These are phyloP conservation scores for Tarenaya hassleriana DNA, from an alignment of 345 rosid species.

Conservation along the genomic window DNA sequence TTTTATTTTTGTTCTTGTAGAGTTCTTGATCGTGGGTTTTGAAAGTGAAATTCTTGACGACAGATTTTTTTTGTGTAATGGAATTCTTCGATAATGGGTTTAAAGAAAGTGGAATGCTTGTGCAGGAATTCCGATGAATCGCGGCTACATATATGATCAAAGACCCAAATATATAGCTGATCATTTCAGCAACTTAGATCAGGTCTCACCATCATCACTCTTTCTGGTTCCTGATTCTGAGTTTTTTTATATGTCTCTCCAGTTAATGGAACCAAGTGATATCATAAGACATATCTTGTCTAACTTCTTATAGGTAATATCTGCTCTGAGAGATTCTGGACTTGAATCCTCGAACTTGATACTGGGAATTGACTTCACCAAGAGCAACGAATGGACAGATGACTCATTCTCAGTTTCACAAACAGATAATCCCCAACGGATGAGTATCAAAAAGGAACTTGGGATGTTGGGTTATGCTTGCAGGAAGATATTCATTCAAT, in stretches of 20 bases:
- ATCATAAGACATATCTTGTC: slow-evolving; percentile 1
- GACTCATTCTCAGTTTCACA: slow-evolving; percentile 1
- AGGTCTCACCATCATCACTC: too few relatives aligned
- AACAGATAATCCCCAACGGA: too few relatives aligned
- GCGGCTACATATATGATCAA: slow-evolving; percentile 11
- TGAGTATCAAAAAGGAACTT: too few relatives aligned
- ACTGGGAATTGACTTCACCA: slow-evolving; percentile 71
- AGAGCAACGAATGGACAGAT: slow-evolving; percentile 82
- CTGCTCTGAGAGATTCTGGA: slow-evolving; percentile 63
- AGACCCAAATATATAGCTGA: slow-evolving; percentile 34
- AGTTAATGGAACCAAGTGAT: not conserved
- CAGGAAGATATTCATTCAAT: slow-evolving; percentile 72
- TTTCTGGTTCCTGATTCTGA: slow-evolving; percentile 2
- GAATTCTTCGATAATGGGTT: too few relatives aligned
- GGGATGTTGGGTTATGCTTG: slow-evolving; percentile 6
- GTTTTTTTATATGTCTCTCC: too few relatives aligned
- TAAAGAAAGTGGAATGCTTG: not conserved
- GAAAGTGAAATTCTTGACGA: not conserved
- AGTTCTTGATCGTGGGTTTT: too few relatives aligned
- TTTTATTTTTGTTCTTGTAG: too few relatives aligned
- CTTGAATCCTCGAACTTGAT: slow-evolving; percentile 75
- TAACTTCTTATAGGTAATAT: slow-evolving; percentile 40
- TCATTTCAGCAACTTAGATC: slow-evolving; percentile 48
- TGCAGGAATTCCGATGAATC: slow-evolving; percentile 11
- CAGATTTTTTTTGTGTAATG: not conserved